Conservation (phyloP, 768 basidiomycete species). For the Rhodotorula diobovata region DNA sequence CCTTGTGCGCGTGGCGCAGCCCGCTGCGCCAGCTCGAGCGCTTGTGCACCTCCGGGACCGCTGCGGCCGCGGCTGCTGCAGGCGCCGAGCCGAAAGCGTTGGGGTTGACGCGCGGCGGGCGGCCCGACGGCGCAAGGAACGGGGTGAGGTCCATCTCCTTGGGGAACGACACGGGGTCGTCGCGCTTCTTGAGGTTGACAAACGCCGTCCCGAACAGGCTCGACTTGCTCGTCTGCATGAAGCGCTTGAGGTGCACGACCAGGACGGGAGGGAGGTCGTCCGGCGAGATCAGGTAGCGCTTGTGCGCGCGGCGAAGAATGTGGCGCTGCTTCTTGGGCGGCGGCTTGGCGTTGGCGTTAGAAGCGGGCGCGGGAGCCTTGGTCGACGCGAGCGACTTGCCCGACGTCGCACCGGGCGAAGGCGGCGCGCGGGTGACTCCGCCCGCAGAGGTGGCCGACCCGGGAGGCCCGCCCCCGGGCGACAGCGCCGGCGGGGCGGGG, state of each 20-base stretch:
- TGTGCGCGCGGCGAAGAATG: constrained; percentile 78
- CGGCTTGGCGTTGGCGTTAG: constrained; percentile 15
- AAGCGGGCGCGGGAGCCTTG: background rate
- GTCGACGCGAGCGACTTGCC: background rate
- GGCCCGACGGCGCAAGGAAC: constrained; percentile 68
- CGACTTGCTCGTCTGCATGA: constrained; percentile 71
- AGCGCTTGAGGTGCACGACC: constrained; percentile 88
- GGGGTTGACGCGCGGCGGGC: constrained; percentile 30
- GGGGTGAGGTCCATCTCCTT: constrained; percentile 77
- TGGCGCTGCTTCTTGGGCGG: constrained; percentile 57
- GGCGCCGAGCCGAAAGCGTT: background rate
- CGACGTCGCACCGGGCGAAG: background rate
- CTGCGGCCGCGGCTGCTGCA: constrained; percentile 39
- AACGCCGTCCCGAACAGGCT: constrained; percentile 52
- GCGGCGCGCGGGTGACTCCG: background rate
- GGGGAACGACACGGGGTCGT: constrained; percentile 86
- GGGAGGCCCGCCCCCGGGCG: background rate
- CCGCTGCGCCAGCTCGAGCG: constrained; percentile 10
- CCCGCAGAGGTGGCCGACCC: background rate
- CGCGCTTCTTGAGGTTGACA: constrained; percentile 65
- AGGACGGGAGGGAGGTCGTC: constrained; percentile 71
- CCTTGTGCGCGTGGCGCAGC: background rate
- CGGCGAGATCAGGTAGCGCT: constrained; percentile 82
- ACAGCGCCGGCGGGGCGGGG: too few species aligned
- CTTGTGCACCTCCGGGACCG: constrained; percentile 20